phyloP scores from a whole-genome alignment of 2,329 filamentous ascomycete genomes.

The Aureobasidium lini region DNA sequence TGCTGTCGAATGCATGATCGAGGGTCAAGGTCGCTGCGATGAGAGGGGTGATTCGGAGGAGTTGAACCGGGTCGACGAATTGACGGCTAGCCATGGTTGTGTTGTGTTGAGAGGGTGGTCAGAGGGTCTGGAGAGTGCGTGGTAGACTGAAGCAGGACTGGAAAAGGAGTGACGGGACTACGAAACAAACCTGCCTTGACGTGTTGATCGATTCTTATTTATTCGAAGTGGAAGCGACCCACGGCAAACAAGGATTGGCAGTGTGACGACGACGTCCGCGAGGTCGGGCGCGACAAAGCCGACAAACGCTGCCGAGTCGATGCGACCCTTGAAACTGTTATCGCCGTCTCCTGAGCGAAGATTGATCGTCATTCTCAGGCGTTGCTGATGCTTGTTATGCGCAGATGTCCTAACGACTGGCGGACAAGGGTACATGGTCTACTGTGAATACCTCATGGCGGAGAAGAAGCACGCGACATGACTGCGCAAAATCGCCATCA shows the following conservation, averaged over 20 bases:
- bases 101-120: background rate
- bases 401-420: background rate
- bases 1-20: conserved; percentile 3
- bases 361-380: background rate
- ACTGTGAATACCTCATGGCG: background rate
- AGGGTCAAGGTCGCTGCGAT: conserved; percentile 5
- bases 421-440: too few species aligned
- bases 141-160: background rate
- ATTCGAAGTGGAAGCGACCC: background rate
- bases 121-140: background rate
- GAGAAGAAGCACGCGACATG: background rate
- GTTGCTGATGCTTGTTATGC: background rate
- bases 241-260: conserved; percentile 8
- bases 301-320: background rate
- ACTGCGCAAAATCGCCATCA: background rate
- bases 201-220: background rate
- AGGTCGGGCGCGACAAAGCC: conserved; percentile 1
- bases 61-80: conserved; percentile 7
- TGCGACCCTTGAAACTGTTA: background rate
- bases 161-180: background rate
- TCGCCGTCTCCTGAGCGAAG: background rate
- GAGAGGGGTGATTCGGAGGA: conserved; percentile 10
- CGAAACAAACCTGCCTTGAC: background rate
- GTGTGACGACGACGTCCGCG: background rate
- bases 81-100: conserved; percentile 10